phyloP scores from a whole-genome alignment of 2,329 filamentous ascomycete species.

The Juglanconis sp. region DNA sequence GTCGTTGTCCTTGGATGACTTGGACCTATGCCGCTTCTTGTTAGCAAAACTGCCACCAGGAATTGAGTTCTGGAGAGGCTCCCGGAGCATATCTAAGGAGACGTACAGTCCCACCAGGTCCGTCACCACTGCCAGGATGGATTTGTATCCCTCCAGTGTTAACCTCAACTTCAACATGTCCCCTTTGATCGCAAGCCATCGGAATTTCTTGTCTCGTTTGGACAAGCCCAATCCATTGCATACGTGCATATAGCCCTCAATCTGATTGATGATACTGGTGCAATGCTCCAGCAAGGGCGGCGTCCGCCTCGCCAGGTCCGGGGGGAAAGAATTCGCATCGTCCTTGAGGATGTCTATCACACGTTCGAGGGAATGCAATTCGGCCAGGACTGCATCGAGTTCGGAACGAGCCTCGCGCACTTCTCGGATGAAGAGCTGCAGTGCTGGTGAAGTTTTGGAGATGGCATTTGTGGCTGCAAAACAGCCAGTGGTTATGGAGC shows the following conservation, averaged over 20 bases:
- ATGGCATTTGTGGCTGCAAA: slow-evolving; percentile 34
- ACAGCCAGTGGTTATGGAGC: slow-evolving; percentile 37
- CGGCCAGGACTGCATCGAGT: slow-evolving; percentile 36
- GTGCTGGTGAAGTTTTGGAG: slow-evolving; percentile 28
- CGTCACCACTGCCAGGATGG: slow-evolving; percentile 36
- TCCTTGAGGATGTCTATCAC: slow-evolving; percentile 37
- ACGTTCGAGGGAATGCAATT: slow-evolving; percentile 39
- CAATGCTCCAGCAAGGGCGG: slow-evolving; percentile 35
- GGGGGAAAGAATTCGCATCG: slow-evolving; percentile 35
- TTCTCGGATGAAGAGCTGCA: slow-evolving; percentile 36
- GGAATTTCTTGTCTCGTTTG: slow-evolving; percentile 33
- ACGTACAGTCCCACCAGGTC: slow-evolving; percentile 39
- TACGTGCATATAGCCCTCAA: slow-evolving; percentile 31
- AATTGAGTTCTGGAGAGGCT: neutral
- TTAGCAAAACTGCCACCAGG: neutral
- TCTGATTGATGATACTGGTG: slow-evolving; percentile 32
- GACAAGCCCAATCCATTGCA: slow-evolving; percentile 30
- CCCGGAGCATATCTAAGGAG: neutral
- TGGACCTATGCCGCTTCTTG: neutral
- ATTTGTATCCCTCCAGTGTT: slow-evolving; percentile 36
- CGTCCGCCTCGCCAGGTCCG: slow-evolving; percentile 32
- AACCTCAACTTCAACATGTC: slow-evolving; percentile 31
- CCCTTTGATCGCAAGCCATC: slow-evolving; percentile 33
- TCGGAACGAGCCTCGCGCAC: slow-evolving; percentile 39
- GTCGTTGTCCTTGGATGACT: slow-evolving; percentile 22